Evolutionary conservation across 371 early-diverging fungal genomes (phyloP), one percentile per base, ranked within the genome.

Genomic region (Rhizopus microsporus): DNA sequence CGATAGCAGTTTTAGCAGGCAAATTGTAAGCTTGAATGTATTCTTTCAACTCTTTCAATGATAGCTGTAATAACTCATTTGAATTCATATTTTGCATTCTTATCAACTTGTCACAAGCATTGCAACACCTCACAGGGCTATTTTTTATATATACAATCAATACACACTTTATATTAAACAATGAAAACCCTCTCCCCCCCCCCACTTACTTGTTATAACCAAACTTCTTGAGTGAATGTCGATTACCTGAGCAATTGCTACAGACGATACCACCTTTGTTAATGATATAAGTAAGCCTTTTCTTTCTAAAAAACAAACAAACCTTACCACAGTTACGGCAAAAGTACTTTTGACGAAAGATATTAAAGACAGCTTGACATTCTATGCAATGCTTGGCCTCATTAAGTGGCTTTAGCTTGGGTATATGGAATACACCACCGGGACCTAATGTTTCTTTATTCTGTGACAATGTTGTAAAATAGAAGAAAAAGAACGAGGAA

Each of bases 281-380:
- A 44, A 51, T 13, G 38, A 31, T 16, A 51, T 23, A 51, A 52
- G 2, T 17, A 13, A 17, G 9, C 3, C 23, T 29, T 6, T 51
- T 10, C 16, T 46, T 31, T 32, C 13, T 35, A 6, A n/a, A 51
- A n/a, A n/a, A 35, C 15, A 37, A 23, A 6, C 3, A 43, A 6
- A 29, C 16, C 52, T 66, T 76, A 80, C 82, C 82, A 54, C 82
- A 82, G 35, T 78, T 72, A 46, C 65, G 48, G 57, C 82, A 82
- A 39, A 74, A 62, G 43, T 82, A 73, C 57, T 79, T 79, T 60
- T 59, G 69, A 31, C 70, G 61, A 47, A 80, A 74, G 17, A 82
- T 54, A 34, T 57, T 64, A 51, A 82, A 82, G 2, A 37, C 45
- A 2, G 38, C 52, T 40, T 70, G 63, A 53, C 82, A 82, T 43